A percentile compares a stretch with the other conserved stretches of the same genome.
phyloP scores from a whole-genome alignment of 805 yeast genomes.

The Yamadazyma akitaensis region DNA sequence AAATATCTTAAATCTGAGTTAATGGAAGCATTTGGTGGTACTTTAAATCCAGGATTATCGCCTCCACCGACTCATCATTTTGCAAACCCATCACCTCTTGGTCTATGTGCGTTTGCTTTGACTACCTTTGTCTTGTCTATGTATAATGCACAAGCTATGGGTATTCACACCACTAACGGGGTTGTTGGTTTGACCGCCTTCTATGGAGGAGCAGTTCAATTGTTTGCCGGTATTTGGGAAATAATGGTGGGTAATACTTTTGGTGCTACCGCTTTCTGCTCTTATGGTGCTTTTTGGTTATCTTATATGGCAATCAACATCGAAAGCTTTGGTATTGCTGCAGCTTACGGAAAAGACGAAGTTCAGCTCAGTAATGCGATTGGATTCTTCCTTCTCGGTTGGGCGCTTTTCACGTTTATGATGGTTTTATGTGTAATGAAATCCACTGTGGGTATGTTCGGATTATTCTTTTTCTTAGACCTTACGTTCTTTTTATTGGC shows the following conservation, averaged over 20 bases:
- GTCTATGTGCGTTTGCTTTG: conserved; percentile 60
- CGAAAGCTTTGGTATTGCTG: conserved; percentile 30
- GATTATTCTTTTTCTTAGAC: conserved; percentile 28
- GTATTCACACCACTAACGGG: conserved; percentile 48
- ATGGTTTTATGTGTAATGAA: conserved; percentile 33
- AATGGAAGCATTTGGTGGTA: conserved; percentile 39
- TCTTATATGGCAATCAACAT: conserved; percentile 30
- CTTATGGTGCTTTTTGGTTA: conserved; percentile 46
- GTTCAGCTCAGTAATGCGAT: conserved; percentile 29
- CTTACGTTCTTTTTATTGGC: conserved; percentile 36
- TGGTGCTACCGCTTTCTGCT: conserved; percentile 64
- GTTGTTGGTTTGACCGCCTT: conserved; percentile 60
- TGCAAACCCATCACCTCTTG: conserved; percentile 69
- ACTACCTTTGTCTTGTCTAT: conserved; percentile 62
- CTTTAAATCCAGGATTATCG: conserved; percentile 33
- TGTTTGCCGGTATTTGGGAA: conserved; percentile 69
- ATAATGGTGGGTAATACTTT: conserved; percentile 61
- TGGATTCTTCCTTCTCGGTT: conserved; percentile 36
- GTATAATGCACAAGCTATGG: conserved; percentile 56
- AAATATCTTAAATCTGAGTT: conserved; percentile 37
- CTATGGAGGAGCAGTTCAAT: conserved; percentile 62
- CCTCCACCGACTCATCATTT: conserved; percentile 52
- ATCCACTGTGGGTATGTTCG: conserved; percentile 35
- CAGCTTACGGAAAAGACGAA: conserved; percentile 27
- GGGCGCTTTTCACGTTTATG: conserved; percentile 42